Conservation (phyloP, 495 filamentous ascomycete species). For the Clavariopsis aquatica region DNA sequence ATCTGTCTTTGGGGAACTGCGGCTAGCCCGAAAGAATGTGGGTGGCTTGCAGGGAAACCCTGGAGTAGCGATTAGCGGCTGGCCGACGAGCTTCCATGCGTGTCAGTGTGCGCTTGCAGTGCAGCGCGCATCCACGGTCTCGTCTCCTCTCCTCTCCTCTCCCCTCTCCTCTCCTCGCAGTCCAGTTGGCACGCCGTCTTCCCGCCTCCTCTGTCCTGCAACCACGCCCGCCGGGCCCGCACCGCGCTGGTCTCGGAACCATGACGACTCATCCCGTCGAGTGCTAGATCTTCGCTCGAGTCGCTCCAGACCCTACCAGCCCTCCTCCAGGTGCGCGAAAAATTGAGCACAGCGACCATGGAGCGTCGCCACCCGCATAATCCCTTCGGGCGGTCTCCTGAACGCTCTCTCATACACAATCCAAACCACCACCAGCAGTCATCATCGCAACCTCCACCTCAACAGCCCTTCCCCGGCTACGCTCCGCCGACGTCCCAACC, state of each 20-base stretch:
- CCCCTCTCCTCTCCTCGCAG: not conserved
- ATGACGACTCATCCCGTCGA: conserved; percentile 9
- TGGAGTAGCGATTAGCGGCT: not conserved
- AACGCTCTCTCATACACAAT: conserved; percentile 42
- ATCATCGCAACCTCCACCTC: conserved; percentile 20
- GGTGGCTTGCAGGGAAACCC: not conserved
- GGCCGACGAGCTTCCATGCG: not conserved
- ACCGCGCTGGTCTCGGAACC: not conserved
- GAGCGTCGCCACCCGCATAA: conserved; percentile 40
- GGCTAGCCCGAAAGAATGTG: not conserved
- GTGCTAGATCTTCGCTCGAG: conserved; percentile 5
- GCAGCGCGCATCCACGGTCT: not conserved
- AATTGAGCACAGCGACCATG: conserved; percentile 31
- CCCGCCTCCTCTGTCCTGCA: not conserved
- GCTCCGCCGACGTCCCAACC: conserved; percentile 36
- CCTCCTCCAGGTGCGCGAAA: not conserved
- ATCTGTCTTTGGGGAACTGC: not conserved
- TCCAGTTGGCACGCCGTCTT: not conserved
- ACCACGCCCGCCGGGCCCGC: not conserved
- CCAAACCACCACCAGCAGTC: conserved; percentile 40
- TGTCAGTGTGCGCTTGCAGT: conserved; percentile 11
- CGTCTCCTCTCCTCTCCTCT: conserved; percentile 4
- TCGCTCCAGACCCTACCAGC: not conserved
- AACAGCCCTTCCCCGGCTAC: conserved; percentile 28
- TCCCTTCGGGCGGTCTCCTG: conserved; percentile 38